Percentiles rank a stretch among this genome's conserved stretches.
Evolutionary conservation across 1,139 yeast species (phyloP).

Genomic region (Blastobotrys ciferrii): DNA sequence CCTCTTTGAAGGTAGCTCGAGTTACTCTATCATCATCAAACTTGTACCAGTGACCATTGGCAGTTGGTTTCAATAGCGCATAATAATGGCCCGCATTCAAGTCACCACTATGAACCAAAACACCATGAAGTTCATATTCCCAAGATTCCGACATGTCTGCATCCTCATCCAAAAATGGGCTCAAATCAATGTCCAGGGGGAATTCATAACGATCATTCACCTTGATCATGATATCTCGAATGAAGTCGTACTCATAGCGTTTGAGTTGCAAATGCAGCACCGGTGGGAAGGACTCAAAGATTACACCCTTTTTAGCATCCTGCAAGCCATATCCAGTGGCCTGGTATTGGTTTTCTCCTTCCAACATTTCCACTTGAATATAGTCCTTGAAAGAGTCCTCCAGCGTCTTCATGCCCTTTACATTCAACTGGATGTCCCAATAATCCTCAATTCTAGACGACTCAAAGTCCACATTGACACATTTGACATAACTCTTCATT

Average conservation of each 20-base stretch:
- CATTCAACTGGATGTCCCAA: slow-evolving; percentile 97
- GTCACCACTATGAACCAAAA: slow-evolving; percentile 92
- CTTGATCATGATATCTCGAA: slow-evolving; percentile 84
- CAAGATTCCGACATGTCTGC: slow-evolving; percentile 56
- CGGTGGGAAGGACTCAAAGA: slow-evolving; percentile 86
- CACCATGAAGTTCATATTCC: slow-evolving; percentile 85
- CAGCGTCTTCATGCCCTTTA: slow-evolving; percentile 72
- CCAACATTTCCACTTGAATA: slow-evolving; percentile 81
- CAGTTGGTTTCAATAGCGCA: slow-evolving; percentile 82
- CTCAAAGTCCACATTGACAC: slow-evolving; percentile 93
- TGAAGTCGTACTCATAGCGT: slow-evolving; percentile 91
- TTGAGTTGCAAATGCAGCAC: slow-evolving; percentile 90
- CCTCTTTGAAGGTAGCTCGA: slow-evolving; percentile 78
- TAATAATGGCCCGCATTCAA: slow-evolving; percentile 95
- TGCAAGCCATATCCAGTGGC: slow-evolving; percentile 92
- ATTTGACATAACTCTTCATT: slow-evolving; percentile 91
- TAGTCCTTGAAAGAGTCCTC: slow-evolving; percentile 80
- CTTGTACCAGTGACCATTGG: slow-evolving; percentile 74
- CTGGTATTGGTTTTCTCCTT: slow-evolving; percentile 93
- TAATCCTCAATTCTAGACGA: slow-evolving; percentile 90
- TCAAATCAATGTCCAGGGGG: slow-evolving; percentile 77
- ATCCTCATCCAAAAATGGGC: slow-evolving; percentile 68
- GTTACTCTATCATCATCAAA: slow-evolving; percentile 96
- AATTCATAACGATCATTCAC: slow-evolving; percentile 91
- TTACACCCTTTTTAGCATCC: slow-evolving; percentile 96